Percentiles rank a stretch among this genome's conserved stretches.
phyloP scores from a whole-genome alignment of 2,329 filamentous ascomycete species.

The Drechslerella stenobrocha region DNA sequence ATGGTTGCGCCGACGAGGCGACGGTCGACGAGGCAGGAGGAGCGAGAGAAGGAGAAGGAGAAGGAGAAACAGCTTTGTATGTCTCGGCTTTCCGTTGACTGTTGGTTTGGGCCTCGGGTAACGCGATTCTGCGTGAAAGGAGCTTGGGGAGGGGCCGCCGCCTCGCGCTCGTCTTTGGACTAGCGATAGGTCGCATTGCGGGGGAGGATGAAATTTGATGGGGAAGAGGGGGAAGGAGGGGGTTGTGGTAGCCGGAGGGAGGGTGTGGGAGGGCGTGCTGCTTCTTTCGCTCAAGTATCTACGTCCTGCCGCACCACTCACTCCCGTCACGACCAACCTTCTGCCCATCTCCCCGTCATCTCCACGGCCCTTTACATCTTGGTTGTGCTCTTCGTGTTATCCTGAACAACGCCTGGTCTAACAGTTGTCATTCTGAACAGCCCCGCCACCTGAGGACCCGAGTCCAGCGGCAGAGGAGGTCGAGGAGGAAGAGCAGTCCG shows the following conservation, averaged over 20 bases:
- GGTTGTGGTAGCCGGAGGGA: not conserved
- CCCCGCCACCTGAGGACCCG: conserved; percentile 31
- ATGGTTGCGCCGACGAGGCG: conserved; percentile 39
- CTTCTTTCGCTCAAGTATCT: conserved; percentile 7
- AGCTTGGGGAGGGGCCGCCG: conserved; percentile 1
- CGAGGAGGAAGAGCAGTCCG: conserved; percentile 31
- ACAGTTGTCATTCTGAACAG: conserved; percentile 14
- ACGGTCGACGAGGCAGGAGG: conserved; percentile 42
- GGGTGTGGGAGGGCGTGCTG: conserved; percentile 3
- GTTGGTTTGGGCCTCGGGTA: conserved; percentile 7
- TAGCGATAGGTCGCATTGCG: not conserved
- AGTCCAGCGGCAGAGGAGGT: conserved; percentile 30
- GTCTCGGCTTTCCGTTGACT: conserved; percentile 31
- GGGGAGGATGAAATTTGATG: not conserved
- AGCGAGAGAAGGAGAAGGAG: conserved; percentile 30
- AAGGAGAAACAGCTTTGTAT: conserved; percentile 43
- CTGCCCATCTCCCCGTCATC: conserved; percentile 1
- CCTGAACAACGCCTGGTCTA: conserved; percentile 8
- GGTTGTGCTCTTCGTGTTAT: not conserved
- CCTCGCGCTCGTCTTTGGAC: not conserved
- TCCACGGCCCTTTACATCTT: not conserved
- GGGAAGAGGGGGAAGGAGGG: not conserved
- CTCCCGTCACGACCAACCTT: not conserved
- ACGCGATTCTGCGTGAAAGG: conserved; percentile 13
- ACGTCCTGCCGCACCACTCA: not conserved